phyloP scores from a whole-genome alignment of 148 eudicot species.

The Arctostaphylos glauca region DNA sequence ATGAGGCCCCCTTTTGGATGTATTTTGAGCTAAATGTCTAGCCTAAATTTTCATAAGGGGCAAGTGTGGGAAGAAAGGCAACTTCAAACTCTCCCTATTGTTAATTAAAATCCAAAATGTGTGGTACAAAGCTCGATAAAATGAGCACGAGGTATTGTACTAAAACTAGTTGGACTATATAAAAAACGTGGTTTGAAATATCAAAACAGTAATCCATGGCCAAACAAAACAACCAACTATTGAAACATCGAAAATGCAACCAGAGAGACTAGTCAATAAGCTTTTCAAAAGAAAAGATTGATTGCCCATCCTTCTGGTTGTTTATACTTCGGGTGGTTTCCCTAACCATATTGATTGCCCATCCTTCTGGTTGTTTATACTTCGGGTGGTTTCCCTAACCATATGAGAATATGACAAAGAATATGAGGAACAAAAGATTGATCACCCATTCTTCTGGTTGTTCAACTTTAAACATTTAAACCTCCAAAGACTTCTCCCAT shows the following conservation, averaged over 20 bases:
- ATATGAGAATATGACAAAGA: background rate
- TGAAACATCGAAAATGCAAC: background rate
- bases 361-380: background rate
- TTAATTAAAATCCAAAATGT: too few relatives aligned
- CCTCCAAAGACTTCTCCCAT: too few relatives aligned
- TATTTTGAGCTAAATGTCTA: too few relatives aligned
- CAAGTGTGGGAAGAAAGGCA: too few relatives aligned
- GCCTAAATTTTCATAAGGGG: too few relatives aligned
- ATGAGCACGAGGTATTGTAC: too few relatives aligned
- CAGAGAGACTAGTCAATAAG: background rate
- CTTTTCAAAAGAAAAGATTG: background rate
- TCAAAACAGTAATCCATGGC: background rate
- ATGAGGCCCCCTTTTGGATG: too few relatives aligned
- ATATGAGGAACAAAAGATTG: background rate
- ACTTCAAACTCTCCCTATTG: too few relatives aligned
- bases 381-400: background rate
- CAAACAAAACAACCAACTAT: background rate
- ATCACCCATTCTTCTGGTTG: too few relatives aligned
- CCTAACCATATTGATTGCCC: background rate
- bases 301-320: background rate
- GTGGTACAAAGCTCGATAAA: too few relatives aligned
- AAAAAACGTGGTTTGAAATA: background rate
- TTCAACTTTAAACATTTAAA: too few relatives aligned
- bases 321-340: background rate
- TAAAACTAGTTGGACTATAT: too few relatives aligned